phyloP scores from a whole-genome alignment of 768 basidiomycete species.

The Macrocybe gigantea region DNA sequence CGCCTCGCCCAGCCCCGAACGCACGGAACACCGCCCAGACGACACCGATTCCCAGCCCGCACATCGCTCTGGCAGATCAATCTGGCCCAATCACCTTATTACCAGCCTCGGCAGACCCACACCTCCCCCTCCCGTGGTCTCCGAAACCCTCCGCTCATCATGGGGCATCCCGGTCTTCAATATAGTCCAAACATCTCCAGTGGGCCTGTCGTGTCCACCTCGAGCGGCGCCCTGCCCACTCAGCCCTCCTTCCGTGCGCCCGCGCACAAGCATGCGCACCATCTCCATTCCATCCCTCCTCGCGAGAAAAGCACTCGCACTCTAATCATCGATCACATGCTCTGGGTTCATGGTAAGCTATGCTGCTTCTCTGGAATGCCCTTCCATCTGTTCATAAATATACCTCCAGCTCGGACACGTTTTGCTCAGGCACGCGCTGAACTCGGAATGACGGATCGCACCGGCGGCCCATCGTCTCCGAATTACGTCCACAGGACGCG shows the following conservation, averaged over 20 bases:
- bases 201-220: slow-evolving; percentile 7
- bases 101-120: slow-evolving; percentile 1
- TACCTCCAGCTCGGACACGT: slow-evolving; percentile 50
- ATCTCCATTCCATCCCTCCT: slow-evolving; percentile 81
- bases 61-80: slow-evolving; percentile 2
- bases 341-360: slow-evolving; percentile 67
- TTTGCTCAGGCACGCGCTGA: slow-evolving; percentile 83
- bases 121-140: background rate
- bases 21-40: slow-evolving; percentile 3
- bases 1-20: background rate
- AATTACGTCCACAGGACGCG: slow-evolving; percentile 61
- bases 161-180: background rate
- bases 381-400: slow-evolving; percentile 1
- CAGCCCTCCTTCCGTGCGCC: slow-evolving; percentile 52
- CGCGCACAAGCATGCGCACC: slow-evolving; percentile 86
- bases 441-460: slow-evolving; percentile 79
- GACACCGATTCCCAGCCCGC: background rate
- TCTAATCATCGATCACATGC: slow-evolving; percentile 81
- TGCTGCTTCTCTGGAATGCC: background rate
- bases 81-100: slow-evolving; percentile 12
- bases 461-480: slow-evolving; percentile 57
- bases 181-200: slow-evolving; percentile 1
- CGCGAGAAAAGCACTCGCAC: slow-evolving; percentile 87
- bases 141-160: slow-evolving; percentile 3
- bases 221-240: slow-evolving; percentile 10